phyloP scores from a whole-genome alignment of 2,329 filamentous ascomycete species.

The Curvularia hawaiiensis region DNA sequence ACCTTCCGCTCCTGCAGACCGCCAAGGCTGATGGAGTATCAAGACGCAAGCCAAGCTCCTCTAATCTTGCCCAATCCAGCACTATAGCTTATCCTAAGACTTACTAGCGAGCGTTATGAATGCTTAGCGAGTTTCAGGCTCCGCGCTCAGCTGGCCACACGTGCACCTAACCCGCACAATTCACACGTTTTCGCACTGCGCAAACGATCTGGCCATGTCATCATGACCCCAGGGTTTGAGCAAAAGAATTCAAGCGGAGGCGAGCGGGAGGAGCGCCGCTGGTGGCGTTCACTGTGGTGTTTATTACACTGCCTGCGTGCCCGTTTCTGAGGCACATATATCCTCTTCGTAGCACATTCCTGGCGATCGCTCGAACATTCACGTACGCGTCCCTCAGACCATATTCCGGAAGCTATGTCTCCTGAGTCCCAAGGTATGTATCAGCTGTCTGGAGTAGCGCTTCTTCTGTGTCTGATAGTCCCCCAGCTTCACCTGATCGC shows the following conservation, averaged over 20 bases:
- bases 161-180: slow-evolving; percentile 19
- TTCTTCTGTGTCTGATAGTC: slow-evolving; percentile 29
- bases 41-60: slow-evolving; percentile 27
- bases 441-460: slow-evolving; percentile 22
- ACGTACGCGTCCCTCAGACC: slow-evolving; percentile 19
- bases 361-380: slow-evolving; percentile 22
- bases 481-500: slow-evolving; percentile 35
- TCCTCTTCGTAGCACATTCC: slow-evolving; percentile 30
- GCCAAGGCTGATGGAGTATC: slow-evolving; percentile 27
- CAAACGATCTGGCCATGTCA: slow-evolving; percentile 18
- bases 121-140: slow-evolving; percentile 40
- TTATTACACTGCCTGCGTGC: slow-evolving; percentile 40
- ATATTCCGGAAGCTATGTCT: slow-evolving; percentile 37
- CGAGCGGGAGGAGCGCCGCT: slow-evolving; percentile 20
- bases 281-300: slow-evolving; percentile 30
- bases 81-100: slow-evolving; percentile 11
- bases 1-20: slow-evolving; percentile 28
- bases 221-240: slow-evolving; percentile 22
- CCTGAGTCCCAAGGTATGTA: slow-evolving; percentile 40
- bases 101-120: slow-evolving; percentile 16
- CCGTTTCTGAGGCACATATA: slow-evolving; percentile 31
- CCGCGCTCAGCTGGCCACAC: slow-evolving; percentile 23
- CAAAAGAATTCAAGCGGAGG: slow-evolving; percentile 16
- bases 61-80: slow-evolving; percentile 9
- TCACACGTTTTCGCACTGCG: slow-evolving; percentile 13